phyloP scores from a whole-genome alignment of 2,329 filamentous ascomycete genomes.

The Xylaria polymorpha region DNA sequence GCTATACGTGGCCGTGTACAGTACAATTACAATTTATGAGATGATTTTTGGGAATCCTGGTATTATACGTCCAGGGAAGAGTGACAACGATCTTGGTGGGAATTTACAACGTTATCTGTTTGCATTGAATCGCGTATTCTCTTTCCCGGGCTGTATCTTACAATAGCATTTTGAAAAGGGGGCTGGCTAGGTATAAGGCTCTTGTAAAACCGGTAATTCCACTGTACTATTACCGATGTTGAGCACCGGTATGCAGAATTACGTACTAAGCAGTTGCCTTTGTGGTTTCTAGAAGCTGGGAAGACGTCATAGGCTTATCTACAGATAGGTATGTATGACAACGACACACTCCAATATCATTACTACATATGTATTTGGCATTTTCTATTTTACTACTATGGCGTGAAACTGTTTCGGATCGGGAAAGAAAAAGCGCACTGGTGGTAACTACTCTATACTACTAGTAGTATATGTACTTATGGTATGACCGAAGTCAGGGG shows the following conservation, averaged over 20 bases:
- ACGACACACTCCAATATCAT: background rate
- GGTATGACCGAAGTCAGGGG: conserved; percentile 14
- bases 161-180: background rate
- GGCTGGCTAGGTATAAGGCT: background rate
- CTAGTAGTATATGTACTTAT: background rate
- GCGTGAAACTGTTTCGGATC: background rate
- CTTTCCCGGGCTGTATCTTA: background rate
- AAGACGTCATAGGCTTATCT: conserved; percentile 26
- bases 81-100: background rate
- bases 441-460: background rate
- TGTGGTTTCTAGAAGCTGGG: conserved; percentile 7
- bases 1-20: background rate
- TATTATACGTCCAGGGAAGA: background rate
- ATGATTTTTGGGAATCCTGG: conserved; percentile 3
- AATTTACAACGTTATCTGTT: background rate
- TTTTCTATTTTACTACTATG: background rate
- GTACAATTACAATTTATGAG: conserved; percentile 2
- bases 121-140: background rate
- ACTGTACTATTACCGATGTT: background rate
- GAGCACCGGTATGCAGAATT: background rate
- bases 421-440: background rate
- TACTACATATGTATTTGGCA: background rate
- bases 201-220: background rate
- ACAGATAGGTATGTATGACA: background rate
- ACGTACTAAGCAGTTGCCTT: background rate